Evolutionary conservation across 805 yeast genomes (phyloP), one percentile per base, ranked within the genome.

Genomic region (Candida nanaspora): DNA sequence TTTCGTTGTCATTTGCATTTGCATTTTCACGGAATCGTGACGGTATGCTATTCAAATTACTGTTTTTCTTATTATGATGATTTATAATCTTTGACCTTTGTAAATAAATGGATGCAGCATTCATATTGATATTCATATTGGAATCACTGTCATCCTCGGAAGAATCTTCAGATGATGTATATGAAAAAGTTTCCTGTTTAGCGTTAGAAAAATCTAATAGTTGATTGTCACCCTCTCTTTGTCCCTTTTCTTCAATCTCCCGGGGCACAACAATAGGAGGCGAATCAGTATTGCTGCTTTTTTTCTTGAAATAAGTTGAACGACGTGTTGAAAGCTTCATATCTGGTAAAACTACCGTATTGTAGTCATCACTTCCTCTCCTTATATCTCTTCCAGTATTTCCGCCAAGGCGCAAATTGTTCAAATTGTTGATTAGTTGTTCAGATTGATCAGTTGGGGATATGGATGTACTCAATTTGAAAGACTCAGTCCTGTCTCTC

Each of bases 71-170:
- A 3, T 23, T 43, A 23, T 21, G 8, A 8, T 22, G 19, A 13
- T 35, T 26, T 32, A 26, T 35, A 6, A 26, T 35, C 16, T 29
- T 47, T 4, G 58, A 48, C 22, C 58, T 39, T 15, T 53, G 57
- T 11, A 58, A 43, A 26, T 47, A 51, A 26, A 48, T 44, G 1
- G 62, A 57, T 2, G 58, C 57, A 19, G 49, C 33, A 3, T 50
- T 46, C 39, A 56, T 46, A 40, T 56, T 44, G 4, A 55, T 45
- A 41, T 56, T 45, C 3, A 55, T 45, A n/a, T 18, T 20, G 13
- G 30, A 21, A 11, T 14, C n/a, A 18, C 35, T n/a, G 4, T 33
- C 35, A 21, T 13, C 25, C 6, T 20, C 18, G 9, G 18, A 21
- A 11, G 35, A 33, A 14, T n/a, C n/a, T n/a, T n/a, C n/a, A n/a